Conservation (phyloP, 2,329 filamentous ascomycete genomes). For the Blumeria graminis region DNA sequence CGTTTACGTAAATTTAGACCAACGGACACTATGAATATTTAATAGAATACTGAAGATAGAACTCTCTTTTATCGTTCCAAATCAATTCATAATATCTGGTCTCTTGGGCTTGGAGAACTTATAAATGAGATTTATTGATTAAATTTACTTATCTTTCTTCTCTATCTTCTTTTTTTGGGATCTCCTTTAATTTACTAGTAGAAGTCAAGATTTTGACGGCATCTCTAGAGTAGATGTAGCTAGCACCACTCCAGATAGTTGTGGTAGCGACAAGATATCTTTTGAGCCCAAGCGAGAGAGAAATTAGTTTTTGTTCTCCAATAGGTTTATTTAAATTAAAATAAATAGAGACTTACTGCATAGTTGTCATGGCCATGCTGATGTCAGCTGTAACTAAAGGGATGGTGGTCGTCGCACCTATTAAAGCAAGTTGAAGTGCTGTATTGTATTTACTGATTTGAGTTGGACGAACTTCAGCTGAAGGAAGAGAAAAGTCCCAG, state of each 20-base stretch:
- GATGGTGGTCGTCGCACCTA: conserved; percentile 61
- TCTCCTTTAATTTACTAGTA: conserved; percentile 13
- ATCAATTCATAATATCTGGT: too few species aligned
- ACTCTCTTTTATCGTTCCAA: too few species aligned
- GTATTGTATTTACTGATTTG: conserved; percentile 84
- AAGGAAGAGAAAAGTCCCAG: conserved; percentile 91
- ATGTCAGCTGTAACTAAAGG: conserved; percentile 44
- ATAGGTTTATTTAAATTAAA: background rate
- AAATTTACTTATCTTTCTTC: background rate
- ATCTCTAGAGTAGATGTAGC: conserved; percentile 76
- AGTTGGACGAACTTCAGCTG: conserved; percentile 62
- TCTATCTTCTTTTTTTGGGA: background rate
- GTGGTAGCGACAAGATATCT: conserved; percentile 67
- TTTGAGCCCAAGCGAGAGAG: conserved; percentile 6
- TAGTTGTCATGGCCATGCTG: conserved; percentile 27
- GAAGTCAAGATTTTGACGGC: conserved; percentile 57
- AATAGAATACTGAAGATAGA: too few species aligned
- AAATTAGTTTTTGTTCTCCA: background rate
- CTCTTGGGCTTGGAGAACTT: too few species aligned
- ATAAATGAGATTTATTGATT: too few species aligned
- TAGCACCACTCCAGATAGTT: conserved; percentile 80
- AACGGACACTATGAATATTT: too few species aligned
- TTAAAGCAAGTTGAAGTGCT: conserved; percentile 64
- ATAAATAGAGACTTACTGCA: conserved; percentile 30
- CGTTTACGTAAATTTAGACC: too few species aligned